A percentile compares a stretch with the other conserved stretches of the same genome.
Evolutionary conservation across 208 protist genomes (phyloP).

Genomic region (Angomonas ambiguus): DNA sequence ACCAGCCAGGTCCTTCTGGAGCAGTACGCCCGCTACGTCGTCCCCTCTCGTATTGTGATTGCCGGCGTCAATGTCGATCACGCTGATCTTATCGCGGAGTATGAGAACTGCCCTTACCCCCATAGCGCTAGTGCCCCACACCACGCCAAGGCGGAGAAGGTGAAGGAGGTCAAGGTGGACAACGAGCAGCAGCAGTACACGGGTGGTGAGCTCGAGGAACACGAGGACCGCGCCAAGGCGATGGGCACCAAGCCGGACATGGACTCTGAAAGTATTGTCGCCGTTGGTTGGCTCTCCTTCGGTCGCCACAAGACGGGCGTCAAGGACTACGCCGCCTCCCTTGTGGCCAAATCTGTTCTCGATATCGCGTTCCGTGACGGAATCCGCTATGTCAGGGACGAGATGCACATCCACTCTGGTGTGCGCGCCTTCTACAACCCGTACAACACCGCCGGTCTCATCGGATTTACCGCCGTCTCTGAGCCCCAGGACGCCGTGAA

Average conservation of each 20-base stretch:
- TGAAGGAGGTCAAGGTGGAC: conserved; percentile 18
- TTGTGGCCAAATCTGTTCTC: conserved; percentile 63
- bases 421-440: conserved; percentile 80
- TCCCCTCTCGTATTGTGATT: conserved; percentile 76
- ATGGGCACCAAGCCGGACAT: conserved; percentile 87
- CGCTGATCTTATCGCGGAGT: conserved; percentile 75
- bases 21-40: conserved; percentile 70
- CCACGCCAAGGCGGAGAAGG: conserved; percentile 36
- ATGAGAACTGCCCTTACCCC: conserved; percentile 79
- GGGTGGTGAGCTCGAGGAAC: conserved; percentile 74
- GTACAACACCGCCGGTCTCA: conserved; percentile 69
- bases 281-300: conserved; percentile 75
- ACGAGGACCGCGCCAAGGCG: conserved; percentile 78
- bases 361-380: conserved; percentile 57
- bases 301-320: conserved; percentile 45
- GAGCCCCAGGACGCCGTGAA: conserved; percentile 36
- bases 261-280: conserved; percentile 77
- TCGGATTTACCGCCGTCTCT: conserved; percentile 67
- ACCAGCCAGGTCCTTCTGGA: conserved; percentile 63
- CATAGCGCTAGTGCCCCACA: conserved; percentile 64
- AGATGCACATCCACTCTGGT: conserved; percentile 33
- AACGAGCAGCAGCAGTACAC: conserved; percentile 72
- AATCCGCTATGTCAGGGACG: conserved; percentile 41
- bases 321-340: conserved; percentile 65
- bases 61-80: conserved; percentile 88